Evolutionary conservation across 345 rosid species (phyloP).

Genomic region (Hirschfeldia incana): DNA sequence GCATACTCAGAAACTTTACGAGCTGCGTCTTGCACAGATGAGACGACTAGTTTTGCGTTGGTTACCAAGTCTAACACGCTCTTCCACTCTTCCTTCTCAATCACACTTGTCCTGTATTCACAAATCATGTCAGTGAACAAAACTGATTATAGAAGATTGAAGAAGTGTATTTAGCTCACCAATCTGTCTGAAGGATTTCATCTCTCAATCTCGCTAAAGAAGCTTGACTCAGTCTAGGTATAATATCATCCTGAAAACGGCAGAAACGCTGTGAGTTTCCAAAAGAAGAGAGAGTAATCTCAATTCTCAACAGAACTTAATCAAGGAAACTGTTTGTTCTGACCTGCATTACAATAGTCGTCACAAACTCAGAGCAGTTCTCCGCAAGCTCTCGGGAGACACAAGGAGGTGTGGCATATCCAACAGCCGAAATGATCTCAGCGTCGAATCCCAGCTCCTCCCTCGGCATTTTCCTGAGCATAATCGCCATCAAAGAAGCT

Average conservation of each 20-base stretch:
- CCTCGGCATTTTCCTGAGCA: conserved; percentile 71
- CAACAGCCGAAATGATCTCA: conserved; percentile 75
- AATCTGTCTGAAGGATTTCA: conserved; percentile 88
- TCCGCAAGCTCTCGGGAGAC: conserved; percentile 89
- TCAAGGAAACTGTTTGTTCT: conserved; percentile 19
- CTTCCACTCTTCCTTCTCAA: conserved; percentile 89
- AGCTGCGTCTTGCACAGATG: conserved; percentile 87
- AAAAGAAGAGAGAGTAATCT: background rate
- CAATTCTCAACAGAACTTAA: background rate
- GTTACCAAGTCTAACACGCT: conserved; percentile 64
- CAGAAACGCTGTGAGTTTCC: background rate
- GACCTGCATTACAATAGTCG: conserved; percentile 94
- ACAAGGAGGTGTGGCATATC: conserved; percentile 91
- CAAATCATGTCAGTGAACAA: conserved; percentile 1
- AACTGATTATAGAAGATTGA: background rate
- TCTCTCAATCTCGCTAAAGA: conserved; percentile 73
- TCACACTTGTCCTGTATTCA: conserved; percentile 68
- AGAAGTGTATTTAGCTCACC: conserved; percentile 36
- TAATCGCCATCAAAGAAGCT: conserved; percentile 79
- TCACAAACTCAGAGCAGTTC: conserved; percentile 81
- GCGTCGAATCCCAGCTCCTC: conserved; percentile 81
- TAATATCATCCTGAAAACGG: conserved; percentile 85
- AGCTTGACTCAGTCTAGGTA: conserved; percentile 77
- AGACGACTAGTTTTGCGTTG: conserved; percentile 81
- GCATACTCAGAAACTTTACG: conserved; percentile 82